Evolutionary conservation across 2,329 filamentous ascomycete genomes (phyloP), one percentile per base, ranked within the genome.

Genomic region (Helotiales sp.): DNA sequence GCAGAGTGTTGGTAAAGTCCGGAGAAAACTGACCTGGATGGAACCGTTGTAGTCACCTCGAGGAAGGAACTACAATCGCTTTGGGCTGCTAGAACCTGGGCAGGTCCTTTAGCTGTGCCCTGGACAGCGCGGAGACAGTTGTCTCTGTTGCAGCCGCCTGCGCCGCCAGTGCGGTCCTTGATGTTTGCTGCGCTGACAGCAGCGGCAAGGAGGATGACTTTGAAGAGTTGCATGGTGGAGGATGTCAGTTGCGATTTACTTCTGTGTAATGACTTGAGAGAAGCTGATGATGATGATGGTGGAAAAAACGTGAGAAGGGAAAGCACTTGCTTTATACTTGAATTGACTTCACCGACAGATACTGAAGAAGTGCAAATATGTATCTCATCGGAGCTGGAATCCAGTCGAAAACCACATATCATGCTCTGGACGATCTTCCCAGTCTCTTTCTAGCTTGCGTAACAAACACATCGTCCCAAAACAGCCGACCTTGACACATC

Each of bases 211-310:
- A 52, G 24, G 49, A 52, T 52, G 15, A 52, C 26, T 30, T 30
- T 52, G 49, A 52, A 52, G 49, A 52, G 24, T 30, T 52, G 49
- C 49, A 52, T 52, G 13, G n/a, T 52, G 49, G 49, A 22, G 15
- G 24, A 6, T 45, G 17, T 45, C n/a, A n/a, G 40, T 45, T 6
- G 2, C 13, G 2, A 6, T 20, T 20, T 45, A 2, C n/a, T 45
- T 17, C 13, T 7, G n/a, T 20, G n/a, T 45, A 1, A n/a, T 50
- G 22, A 50, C 3, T 26, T 28, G 22, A 10, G 10, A 7, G 24
- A 6, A 15, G 22, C 3, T 50, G 45, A 26, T 28, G 47, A 26
- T 24, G 6, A 20, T 28, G 13, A 52, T n/a, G 17, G 2, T 26
- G 37, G n/a, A n/a, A 45, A 6, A 20, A 45, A 45, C 20, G 20